Evolutionary conservation across 2,329 filamentous ascomycete species (phyloP), one percentile per base, ranked within the genome.

Genomic region (Helicocarpus griseus): DNA sequence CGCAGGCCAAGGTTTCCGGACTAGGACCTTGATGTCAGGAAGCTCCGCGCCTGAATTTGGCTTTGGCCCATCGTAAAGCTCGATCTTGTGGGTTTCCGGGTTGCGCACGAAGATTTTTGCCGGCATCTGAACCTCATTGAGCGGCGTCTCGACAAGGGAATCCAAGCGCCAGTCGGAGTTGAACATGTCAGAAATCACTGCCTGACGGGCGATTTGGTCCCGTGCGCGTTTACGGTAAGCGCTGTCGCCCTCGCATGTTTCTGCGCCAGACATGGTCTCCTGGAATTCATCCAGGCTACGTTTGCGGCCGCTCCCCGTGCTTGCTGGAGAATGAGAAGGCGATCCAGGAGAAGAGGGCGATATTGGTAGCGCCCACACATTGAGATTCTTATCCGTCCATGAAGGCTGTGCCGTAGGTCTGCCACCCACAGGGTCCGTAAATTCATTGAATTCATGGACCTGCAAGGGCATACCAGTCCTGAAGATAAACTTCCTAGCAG

Each of bases 401-500:
- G 87, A 82, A 0, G 89, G 87, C 28, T 73, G 65, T 43, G 67
- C 66, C 26, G 61, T 64, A 2, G 36, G 19, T 60, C 22, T 53
- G 58, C 24, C 43, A 43, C 54, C 49, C 59, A 49, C 38, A 19
- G n/a, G 9, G 26, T 51, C 60, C 46, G 63, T 61, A n/a, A 54
- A 62, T 5, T 47, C 59, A 38, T 73, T 70, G 46, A 87, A 78
- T 67, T 98, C 93, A 56, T 81, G 76, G 1, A 85, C 76, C 29
- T 72, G 73, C n/a, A 96, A 70, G 0, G 85, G 85, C 64, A 95
- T 77, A 0, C 87, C 85, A 60, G 87, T 89, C 35, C 93, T 80
- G 61, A 96, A 91, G 47, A 97, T 81, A 67, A 95, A 95, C 29
- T 83, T 76, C 43, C 93, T 80, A 14, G 86, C 84, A 0, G 89